These are phyloP conservation scores for Mycena haematopus DNA, from an alignment of 768 basidiomycete genomes.

Conservation along the genomic window DNA sequence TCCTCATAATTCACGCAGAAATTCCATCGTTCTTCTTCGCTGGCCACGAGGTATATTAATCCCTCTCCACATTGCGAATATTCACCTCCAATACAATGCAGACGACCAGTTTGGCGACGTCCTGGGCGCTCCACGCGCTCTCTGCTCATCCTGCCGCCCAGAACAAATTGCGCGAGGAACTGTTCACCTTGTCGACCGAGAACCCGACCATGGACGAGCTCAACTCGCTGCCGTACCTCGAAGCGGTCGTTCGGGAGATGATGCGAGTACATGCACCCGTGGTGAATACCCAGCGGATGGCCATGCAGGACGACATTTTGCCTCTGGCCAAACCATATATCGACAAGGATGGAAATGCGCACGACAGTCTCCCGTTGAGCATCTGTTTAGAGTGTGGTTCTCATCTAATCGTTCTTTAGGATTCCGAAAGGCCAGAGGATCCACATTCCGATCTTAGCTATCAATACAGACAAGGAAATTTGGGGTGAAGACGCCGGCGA, in stretches of 20 bases:
- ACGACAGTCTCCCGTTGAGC: constrained; percentile 41
- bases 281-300: constrained; percentile 47
- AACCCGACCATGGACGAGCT: too few relatives aligned
- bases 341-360: constrained; percentile 34
- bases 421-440: constrained; percentile 49
- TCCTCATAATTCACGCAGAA: too few relatives aligned
- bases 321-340: constrained; percentile 50
- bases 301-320: constrained; percentile 60
- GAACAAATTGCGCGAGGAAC: constrained; percentile 50
- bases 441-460: too few relatives aligned
- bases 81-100: background rate
- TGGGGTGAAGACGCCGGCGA: background rate
- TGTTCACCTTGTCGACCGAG: constrained; percentile 36
- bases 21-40: too few relatives aligned
- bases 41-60: too few relatives aligned
- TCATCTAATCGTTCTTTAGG: constrained; percentile 31
- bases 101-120: constrained; percentile 2
- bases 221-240: constrained; percentile 24
- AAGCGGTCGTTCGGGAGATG: constrained; percentile 59
- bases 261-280: constrained; percentile 64
- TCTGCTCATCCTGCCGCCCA: constrained; percentile 45
- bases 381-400: background rate
- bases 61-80: too few relatives aligned
- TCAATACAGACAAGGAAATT: too few relatives aligned
- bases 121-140: constrained; percentile 55